Evolutionary conservation across 495 filamentous ascomycete species (phyloP), one percentile per base, ranked within the genome.

Genomic region (Annulohypoxylon moriforme): DNA sequence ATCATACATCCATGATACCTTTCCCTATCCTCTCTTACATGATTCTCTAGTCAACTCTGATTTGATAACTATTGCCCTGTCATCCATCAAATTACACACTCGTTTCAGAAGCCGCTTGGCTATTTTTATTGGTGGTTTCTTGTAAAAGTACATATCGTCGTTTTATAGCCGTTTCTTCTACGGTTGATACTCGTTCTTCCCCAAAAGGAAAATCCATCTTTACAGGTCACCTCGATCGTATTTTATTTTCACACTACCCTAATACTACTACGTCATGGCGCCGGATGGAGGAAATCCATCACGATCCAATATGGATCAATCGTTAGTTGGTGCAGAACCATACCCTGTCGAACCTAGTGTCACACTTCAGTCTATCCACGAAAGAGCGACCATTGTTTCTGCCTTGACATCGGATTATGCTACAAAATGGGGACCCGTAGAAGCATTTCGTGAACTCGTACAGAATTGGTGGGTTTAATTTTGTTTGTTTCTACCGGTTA

Each of bases 371-470:
- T 57, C 53, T n/a, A 72, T 71, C 11, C 14, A 52, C 29, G 16
- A 63, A 14, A 29, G 33, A 49, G 63, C 33, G 29, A 71, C 72
- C 1, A 75, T 72, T 31, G 59, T 66, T n/a, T 55, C 60, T 34
- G 11, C 64, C 4, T 55, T 71, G 14, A 7, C 16, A 16, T 57
- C 64, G 22, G 68, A 65, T 24, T 71, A 71, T 44, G 67, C 68
- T n/a, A 36, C 50, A 1, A 24, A 67, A 49, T 75, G 68, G 68
- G 29, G 36, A 10, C 55, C 60, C 20, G 34, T 66, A 16, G 64
- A 65, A 42, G 72, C 72, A 16, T 70, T 74, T 8, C 62, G 63
- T 25, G 67, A 74, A 55, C 33, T 74, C 25, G 67, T 71, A 27
- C 72, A 71, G 34, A 74, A 71, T 42, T 71, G 68, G 67, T 67